Evolutionary conservation across 2,329 filamentous ascomycete species (phyloP).

Genomic region (Fusarium udum): DNA sequence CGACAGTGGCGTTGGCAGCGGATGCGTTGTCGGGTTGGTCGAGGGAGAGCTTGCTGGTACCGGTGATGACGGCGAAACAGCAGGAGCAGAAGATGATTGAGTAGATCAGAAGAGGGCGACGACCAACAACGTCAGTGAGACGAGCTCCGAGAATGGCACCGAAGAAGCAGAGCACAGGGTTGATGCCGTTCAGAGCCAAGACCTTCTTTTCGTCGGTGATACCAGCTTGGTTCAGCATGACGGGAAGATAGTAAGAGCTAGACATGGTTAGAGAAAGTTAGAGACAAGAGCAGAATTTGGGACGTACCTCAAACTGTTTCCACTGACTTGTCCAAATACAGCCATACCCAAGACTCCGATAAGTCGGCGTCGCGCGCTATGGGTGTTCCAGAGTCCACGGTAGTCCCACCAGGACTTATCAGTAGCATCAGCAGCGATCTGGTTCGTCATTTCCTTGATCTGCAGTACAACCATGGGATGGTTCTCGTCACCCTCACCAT

Average conservation of each 20-base stretch:
- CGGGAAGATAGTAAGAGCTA: conserved; percentile 64
- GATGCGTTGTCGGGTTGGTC: conserved; percentile 48
- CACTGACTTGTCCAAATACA: conserved; percentile 63
- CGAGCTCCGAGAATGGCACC: conserved; percentile 63
- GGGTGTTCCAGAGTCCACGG: conserved; percentile 60
- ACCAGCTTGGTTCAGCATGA: conserved; percentile 60
- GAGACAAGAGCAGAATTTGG: rapidly evolving
- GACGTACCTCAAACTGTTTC: conserved; percentile 53
- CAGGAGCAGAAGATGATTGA: conserved; percentile 56
- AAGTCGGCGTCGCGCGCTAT: conserved; percentile 59
- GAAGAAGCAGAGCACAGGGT: conserved; percentile 62
- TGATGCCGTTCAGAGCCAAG: conserved; percentile 62
- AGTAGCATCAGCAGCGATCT: conserved; percentile 58
- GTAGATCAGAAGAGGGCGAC: conserved; percentile 62
- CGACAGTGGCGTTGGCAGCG: conserved; percentile 56
- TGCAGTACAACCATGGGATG: conserved; percentile 63
- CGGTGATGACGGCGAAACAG: conserved; percentile 61
- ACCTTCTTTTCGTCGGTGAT: conserved; percentile 58
- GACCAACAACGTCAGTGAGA: conserved; percentile 66
- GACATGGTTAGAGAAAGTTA: not conserved
- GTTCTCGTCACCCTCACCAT: conserved; percentile 60
- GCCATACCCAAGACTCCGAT: conserved; percentile 62
- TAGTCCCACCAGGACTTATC: conserved; percentile 68
- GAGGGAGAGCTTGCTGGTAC: conserved; percentile 55
- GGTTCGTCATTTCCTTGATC: conserved; percentile 59